Evolutionary conservation across 805 yeast species (phyloP), one percentile per base, ranked within the genome.

Genomic region (Naumovozyma baii): DNA sequence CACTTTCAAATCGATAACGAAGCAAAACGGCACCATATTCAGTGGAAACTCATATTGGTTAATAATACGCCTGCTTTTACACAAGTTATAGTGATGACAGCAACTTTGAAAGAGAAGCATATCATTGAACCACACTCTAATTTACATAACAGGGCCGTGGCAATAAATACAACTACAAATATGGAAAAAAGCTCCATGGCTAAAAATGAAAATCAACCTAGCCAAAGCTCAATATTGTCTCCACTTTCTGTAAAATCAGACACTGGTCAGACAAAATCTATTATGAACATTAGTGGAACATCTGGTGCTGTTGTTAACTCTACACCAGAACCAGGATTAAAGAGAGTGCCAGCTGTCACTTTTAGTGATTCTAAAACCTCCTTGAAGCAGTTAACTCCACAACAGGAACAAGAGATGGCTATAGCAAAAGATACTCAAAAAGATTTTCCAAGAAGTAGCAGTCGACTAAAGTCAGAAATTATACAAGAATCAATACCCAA

Each of bases 281-380:
- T 59, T 15, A 59, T 59, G 62, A 59, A 59, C 38, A 54, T 42
- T 1, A 54, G 57, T 33, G 62, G 62, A 0, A 54, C 54, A 10
- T 56, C 62, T 3, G 63, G 62, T 7, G 63, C 63, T 5, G 61
- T 59, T 13, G 56, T 59, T 8, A 50, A 50, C 18, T 55, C 57
- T 32, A 55, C 61, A 4, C 63, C 63, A 2, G 62, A 55, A 31
- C 50, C 58, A 4, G 62, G 59, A 1, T 36, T 57, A 38, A 56
- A 56, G 40, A 46, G 61, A 33, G 56, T 51, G 7, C 60, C 62
- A 3, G 50, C 55, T 3, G 63, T 59, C 14, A 55, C 59, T 1
- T 59, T 59, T 38, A 54, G 54, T 33, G 58, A 52, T 39, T 49
- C 55, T 3, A 50, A 20, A 14, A n/a, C 15, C 9, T 29, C 31